Evolutionary conservation across 345 rosid species (phyloP), one percentile per base, ranked within the genome.

Genomic region (Eucalyptus polybractea): DNA sequence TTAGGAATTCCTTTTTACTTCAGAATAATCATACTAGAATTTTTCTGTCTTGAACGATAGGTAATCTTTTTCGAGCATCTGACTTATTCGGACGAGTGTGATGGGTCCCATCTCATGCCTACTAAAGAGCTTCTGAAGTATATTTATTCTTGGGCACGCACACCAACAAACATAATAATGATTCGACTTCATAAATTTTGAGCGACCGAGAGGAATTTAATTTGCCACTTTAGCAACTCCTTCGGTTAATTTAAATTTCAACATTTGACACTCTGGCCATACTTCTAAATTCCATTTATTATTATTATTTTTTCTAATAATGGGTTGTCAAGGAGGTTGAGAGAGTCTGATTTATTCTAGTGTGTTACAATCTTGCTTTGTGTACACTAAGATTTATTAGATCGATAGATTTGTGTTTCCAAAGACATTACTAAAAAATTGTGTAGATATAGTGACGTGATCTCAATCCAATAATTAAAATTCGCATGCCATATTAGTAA

Each of bases 351-450:
- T 29, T 13, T 65, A 29, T 65, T 69, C 25, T 8, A 5, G 3
- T 29, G 15, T 62, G 69, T 65, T n/a, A 65, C 5, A 1, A 13
- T 29, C 37, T 65, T 0, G 4, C 1, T 3, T 65, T 0, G 5
- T 65, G 37, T 31, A n/a, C 6, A 65, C 10, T 31, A 69, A 31
- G 11, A 33, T 69, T 69, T 33, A 31, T 31, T 2, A 33, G 0
- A 67, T 19, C 12, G 5, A 31, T 31, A 67, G 11, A 67, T 67
- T 67, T 67, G 3, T 67, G 42, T 67, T 67, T 31, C 10, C 24
- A 67, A 4, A 67, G 22, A 31, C 22, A 31, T 5, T 31, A 67
- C 80, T 67, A 15, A 67, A 15, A 67, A 31, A 67, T 1, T 31
- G 42, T 67, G 7, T 65, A n/a, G 21, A 65, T n/a, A 62, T 29